Conservation (phyloP, 176 grass and related monocot genomes). For the Cenchrus fungigraminus region DNA sequence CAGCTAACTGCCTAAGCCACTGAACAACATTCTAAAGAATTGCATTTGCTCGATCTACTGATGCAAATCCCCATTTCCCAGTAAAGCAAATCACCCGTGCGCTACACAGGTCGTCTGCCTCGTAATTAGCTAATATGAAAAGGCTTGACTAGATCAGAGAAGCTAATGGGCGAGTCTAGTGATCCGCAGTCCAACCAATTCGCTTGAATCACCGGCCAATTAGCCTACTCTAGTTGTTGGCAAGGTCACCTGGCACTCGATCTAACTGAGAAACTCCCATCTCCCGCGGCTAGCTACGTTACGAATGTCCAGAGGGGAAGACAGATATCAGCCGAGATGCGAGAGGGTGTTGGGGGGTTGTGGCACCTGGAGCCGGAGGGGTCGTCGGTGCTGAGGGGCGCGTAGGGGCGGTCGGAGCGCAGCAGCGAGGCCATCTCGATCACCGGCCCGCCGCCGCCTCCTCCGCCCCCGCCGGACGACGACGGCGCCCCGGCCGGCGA, state of each 20-base stretch:
- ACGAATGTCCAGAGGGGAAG: background rate
- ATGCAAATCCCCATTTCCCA: background rate
- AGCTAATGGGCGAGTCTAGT: background rate
- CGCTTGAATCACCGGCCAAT: background rate
- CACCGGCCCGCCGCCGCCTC: slow-evolving; percentile 59
- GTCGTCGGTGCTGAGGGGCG: slow-evolving; percentile 92
- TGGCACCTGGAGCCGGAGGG: slow-evolving; percentile 76
- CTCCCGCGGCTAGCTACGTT: background rate
- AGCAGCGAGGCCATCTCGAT: slow-evolving; percentile 91
- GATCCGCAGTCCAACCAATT: background rate
- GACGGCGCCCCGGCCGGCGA: slow-evolving; percentile 50
- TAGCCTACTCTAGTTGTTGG: too few species aligned
- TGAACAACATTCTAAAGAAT: background rate
- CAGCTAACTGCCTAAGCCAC: background rate
- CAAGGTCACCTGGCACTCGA: background rate
- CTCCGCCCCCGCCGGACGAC: slow-evolving; percentile 37
- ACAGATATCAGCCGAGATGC: background rate
- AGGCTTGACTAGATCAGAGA: background rate
- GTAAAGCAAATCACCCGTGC: background rate
- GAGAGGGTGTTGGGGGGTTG: background rate
- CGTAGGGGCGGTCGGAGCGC: slow-evolving; percentile 70
- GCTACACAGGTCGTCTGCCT: background rate
- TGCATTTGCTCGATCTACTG: background rate
- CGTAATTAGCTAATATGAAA: background rate
- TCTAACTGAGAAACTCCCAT: background rate